A percentile compares a stretch with the other conserved stretches of the same genome.
Conservation (phyloP, 2,329 filamentous ascomycete genomes). For the Colletotrichum ledebouriae region DNA sequence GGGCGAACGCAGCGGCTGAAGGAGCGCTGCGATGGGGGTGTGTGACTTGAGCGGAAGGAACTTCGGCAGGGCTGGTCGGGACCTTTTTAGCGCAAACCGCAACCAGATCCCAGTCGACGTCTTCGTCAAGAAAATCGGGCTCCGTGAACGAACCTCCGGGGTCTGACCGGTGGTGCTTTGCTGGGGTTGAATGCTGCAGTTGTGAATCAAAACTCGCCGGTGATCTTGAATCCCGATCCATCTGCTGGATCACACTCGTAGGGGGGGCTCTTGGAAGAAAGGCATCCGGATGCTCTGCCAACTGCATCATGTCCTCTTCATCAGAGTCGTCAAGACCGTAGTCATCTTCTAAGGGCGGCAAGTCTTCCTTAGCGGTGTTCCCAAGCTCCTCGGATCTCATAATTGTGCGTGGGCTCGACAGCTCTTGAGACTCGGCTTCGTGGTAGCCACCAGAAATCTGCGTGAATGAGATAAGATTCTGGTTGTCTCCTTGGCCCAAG, state of each 20-base stretch:
- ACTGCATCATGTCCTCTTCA: constrained; percentile 19
- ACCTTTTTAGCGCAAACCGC: neutral
- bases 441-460: neutral
- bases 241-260: neutral
- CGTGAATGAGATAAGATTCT: neutral
- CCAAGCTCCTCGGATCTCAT: neutral
- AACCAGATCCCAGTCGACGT: constrained; percentile 58
- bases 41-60: constrained; percentile 35
- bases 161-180: neutral
- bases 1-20: constrained; percentile 56
- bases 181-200: neutral
- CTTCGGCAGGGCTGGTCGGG: neutral
- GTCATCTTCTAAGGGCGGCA: neutral
- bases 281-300: neutral
- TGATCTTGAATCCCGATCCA: neutral
- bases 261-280: neutral
- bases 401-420: neutral
- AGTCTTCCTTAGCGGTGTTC: neutral
- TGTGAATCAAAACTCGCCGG: neutral
- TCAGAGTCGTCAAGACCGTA: constrained; percentile 21
- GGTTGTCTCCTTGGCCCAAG: neutral
- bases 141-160: neutral
- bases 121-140: constrained; percentile 52
- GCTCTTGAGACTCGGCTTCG: neutral
- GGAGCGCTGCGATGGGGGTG: constrained; percentile 28